Percentiles rank a stretch among this genome's conserved stretches.
phyloP scores from a whole-genome alignment of 2,329 filamentous ascomycete species.

The Neopestalotiopsis clavispora region DNA sequence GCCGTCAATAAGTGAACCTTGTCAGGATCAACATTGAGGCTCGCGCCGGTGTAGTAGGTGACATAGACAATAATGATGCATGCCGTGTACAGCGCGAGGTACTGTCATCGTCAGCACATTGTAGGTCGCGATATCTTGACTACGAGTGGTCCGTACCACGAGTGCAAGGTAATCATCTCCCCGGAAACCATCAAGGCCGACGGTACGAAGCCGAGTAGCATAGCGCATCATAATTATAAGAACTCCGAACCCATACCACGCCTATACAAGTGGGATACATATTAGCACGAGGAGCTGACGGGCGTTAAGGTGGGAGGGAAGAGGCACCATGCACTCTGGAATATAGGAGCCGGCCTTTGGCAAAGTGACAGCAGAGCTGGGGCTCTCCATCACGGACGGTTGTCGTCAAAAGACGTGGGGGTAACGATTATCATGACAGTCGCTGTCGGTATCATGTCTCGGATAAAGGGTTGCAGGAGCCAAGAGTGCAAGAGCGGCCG shows the following conservation, averaged over 20 bases:
- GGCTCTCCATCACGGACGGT: constrained; percentile 5
- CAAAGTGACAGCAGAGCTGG: neutral
- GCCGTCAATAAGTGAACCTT: constrained; percentile 22
- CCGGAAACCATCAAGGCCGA: constrained; percentile 24
- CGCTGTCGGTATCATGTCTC: neutral
- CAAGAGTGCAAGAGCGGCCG: neutral
- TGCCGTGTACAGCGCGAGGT: constrained; percentile 27
- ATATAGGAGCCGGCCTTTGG: constrained; percentile 22
- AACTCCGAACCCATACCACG: constrained; percentile 23
- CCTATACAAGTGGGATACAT: constrained; percentile 10
- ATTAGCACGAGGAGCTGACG: neutral
- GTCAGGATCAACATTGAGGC: constrained; percentile 27
- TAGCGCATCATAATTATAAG: constrained; percentile 24
- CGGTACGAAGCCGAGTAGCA: constrained; percentile 24
- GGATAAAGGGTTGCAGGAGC: neutral
- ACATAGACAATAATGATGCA: constrained; percentile 28
- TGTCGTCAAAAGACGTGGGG: neutral
- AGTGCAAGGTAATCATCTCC: constrained; percentile 27
- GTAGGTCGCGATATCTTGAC: neutral
- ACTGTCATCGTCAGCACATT: constrained; percentile 20
- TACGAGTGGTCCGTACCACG: constrained; percentile 19
- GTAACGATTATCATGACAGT: neutral
- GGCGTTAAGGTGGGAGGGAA: no score
- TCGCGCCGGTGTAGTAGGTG: constrained; percentile 30
- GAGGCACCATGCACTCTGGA: constrained; percentile 25